phyloP scores from a whole-genome alignment of 2,329 filamentous ascomycete species.

The Exophiala sideris region DNA sequence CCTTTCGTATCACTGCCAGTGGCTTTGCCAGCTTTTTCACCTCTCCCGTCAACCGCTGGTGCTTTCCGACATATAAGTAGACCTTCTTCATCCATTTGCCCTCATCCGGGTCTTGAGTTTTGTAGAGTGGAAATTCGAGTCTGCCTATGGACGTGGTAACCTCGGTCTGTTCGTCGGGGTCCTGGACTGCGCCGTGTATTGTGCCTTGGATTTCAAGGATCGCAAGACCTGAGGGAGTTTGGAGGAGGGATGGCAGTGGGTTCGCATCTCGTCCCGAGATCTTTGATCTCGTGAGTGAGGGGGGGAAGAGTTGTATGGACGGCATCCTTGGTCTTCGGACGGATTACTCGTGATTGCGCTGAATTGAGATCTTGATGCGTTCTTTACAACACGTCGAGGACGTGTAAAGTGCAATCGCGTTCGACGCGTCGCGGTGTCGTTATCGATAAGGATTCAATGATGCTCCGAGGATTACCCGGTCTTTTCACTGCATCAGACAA shows the following conservation, averaged over 20 bases:
- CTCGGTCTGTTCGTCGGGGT: slow-evolving; percentile 19
- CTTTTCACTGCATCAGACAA: too few species aligned
- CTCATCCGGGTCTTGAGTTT: slow-evolving; percentile 50
- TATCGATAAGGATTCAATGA: too few species aligned
- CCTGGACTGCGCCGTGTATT: slow-evolving; percentile 66
- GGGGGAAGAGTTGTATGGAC: slow-evolving; percentile 39
- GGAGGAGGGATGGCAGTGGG: slow-evolving; percentile 75
- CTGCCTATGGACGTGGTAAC: slow-evolving; percentile 62
- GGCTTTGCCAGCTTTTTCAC: slow-evolving; percentile 80
- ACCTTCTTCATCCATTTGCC: slow-evolving; percentile 86
- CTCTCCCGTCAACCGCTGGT: slow-evolving; percentile 86
- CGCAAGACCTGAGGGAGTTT: slow-evolving; percentile 84
- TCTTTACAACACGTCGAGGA: not conserved
- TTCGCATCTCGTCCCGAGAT: slow-evolving; percentile 34
- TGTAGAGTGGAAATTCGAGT: slow-evolving; percentile 73
- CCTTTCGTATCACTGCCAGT: slow-evolving; percentile 70
- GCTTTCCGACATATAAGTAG: slow-evolving; percentile 80
- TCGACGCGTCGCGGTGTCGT: too few species aligned
- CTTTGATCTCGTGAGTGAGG: slow-evolving; percentile 13
- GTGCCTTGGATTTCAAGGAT: slow-evolving; percentile 90
- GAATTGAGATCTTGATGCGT: too few species aligned
- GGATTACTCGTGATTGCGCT: not conserved
- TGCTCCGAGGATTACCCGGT: too few species aligned
- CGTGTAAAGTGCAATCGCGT: not conserved
- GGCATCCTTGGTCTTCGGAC: slow-evolving; percentile 35